These are phyloP conservation scores for Trapa incisa DNA, from an alignment of 345 rosid species.

Conservation along the genomic window DNA sequence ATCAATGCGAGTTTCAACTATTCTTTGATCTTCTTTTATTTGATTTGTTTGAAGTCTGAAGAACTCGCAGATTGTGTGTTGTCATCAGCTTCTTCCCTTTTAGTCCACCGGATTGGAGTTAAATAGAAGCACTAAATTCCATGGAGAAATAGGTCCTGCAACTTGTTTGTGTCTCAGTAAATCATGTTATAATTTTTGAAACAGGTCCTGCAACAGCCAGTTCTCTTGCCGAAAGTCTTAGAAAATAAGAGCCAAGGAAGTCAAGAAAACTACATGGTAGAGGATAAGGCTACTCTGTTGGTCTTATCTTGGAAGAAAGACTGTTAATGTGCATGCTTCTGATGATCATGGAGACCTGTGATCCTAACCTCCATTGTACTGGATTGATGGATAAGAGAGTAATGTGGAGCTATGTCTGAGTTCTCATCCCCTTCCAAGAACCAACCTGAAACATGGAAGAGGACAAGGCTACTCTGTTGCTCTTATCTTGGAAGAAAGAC, in stretches of 20 bases:
- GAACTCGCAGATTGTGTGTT: constrained; percentile 43
- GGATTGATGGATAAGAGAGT: no score
- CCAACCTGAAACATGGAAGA: no score
- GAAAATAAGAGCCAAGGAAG: constrained; percentile 9
- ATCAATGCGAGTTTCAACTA: constrained; percentile 17
- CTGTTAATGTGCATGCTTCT: background rate
- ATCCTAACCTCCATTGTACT: no score
- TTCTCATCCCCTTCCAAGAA: no score
- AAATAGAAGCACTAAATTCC: constrained; percentile 45
- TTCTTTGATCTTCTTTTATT: constrained; percentile 7
- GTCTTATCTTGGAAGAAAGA: constrained; percentile 60
- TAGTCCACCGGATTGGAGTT: constrained; percentile 37
- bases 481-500: no score
- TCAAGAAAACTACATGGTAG: constrained; percentile 61
- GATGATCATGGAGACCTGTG: no score
- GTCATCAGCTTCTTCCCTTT: constrained; percentile 62
- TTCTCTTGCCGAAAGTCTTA: constrained; percentile 78
- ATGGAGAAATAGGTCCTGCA: no score
- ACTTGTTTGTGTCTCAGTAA: no score
- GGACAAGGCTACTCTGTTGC: no score
- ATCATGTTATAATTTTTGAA: no score
- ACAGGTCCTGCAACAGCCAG: constrained; percentile 37
- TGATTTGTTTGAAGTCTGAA: constrained; percentile 27
- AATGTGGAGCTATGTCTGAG: no score
- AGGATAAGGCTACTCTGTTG: background rate